Evolutionary conservation across 192 early-diverging fungal species (phyloP).

Genomic region (Coemansia sp.): DNA sequence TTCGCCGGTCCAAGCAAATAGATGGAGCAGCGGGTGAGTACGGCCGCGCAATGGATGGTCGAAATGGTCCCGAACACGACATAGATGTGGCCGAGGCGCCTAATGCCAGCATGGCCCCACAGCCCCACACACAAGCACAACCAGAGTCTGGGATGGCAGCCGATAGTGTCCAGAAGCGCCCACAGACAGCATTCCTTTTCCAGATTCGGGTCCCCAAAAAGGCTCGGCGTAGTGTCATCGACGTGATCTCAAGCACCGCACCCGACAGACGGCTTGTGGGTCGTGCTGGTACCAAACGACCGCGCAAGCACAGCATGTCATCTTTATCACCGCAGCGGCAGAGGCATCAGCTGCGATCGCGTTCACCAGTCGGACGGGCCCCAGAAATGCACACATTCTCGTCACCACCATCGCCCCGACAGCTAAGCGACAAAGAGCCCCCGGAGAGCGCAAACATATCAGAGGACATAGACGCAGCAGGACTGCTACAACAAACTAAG

Average conservation of each 20-base stretch:
- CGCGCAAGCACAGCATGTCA: constrained; percentile 13
- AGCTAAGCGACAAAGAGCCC: not conserved
- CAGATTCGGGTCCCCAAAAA: constrained; percentile 39
- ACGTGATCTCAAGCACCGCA: constrained; percentile 14
- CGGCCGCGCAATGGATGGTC: too few relatives aligned
- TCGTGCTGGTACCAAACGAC: constrained; percentile 14
- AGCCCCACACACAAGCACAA: not conserved
- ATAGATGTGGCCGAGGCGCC: not conserved
- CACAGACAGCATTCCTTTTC: constrained; percentile 16
- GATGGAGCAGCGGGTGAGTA: not conserved
- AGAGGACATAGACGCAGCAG: not conserved
- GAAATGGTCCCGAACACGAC: not conserved
- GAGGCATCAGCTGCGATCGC: not conserved
- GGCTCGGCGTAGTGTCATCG: constrained; percentile 31
- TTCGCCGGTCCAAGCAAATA: constrained; percentile 12
- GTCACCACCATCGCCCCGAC: not conserved
- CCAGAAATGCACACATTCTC: not conserved
- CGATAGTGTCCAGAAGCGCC: constrained; percentile 16
- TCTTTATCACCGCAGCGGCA: not conserved
- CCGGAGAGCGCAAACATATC: not conserved
- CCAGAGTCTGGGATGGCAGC: not conserved
- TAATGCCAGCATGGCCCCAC: not conserved
- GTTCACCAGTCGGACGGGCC: not conserved
- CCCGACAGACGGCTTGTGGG: constrained; percentile 12
- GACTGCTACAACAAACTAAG: not conserved